phyloP scores from a whole-genome alignment of 2,329 filamentous ascomycete species.

The Monosporascus sp. region DNA sequence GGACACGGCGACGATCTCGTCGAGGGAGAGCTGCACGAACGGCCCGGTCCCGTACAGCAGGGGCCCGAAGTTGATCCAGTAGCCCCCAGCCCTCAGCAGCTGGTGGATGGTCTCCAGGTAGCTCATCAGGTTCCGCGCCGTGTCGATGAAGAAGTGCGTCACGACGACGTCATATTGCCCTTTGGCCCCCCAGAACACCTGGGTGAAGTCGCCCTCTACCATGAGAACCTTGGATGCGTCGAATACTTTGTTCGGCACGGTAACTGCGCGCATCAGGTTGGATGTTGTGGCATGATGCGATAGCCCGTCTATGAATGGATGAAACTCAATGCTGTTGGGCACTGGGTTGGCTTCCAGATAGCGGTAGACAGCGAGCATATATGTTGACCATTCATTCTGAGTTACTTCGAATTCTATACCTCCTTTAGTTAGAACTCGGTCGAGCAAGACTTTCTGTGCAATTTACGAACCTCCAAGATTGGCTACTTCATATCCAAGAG shows the following conservation, averaged over 20 bases:
- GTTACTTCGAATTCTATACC: conserved; percentile 40
- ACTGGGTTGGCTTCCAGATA: conserved; percentile 35
- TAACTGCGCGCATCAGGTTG: conserved; percentile 41
- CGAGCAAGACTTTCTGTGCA: neutral
- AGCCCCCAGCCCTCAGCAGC: conserved; percentile 41
- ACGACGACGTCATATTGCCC: conserved; percentile 42
- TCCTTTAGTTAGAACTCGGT: conserved; percentile 18
- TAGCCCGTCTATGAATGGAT: conserved; percentile 52
- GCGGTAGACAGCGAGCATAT: conserved; percentile 50
- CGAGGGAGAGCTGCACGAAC: conserved; percentile 48
- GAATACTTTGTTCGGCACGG: conserved; percentile 37
- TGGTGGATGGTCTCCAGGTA: conserved; percentile 50
- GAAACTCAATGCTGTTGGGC: conserved; percentile 25
- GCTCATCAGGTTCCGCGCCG: conserved; percentile 48
- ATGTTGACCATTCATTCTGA: conserved; percentile 53
- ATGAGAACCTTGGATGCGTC: conserved; percentile 36
- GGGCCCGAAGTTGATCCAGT: conserved; percentile 53
- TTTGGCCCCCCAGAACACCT: conserved; percentile 25
- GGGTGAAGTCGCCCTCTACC: conserved; percentile 53
- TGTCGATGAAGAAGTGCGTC: conserved; percentile 58
- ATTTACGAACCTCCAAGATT: conserved; percentile 29
- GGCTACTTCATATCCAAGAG: conserved; percentile 47
- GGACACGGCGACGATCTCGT: conserved; percentile 44
- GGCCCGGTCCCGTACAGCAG: conserved; percentile 50
- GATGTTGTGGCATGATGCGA: conserved; percentile 46